Base-by-base conservation (phyloP, 495 filamentous ascomycete species). In the Aspergillus nidulans region DNA sequence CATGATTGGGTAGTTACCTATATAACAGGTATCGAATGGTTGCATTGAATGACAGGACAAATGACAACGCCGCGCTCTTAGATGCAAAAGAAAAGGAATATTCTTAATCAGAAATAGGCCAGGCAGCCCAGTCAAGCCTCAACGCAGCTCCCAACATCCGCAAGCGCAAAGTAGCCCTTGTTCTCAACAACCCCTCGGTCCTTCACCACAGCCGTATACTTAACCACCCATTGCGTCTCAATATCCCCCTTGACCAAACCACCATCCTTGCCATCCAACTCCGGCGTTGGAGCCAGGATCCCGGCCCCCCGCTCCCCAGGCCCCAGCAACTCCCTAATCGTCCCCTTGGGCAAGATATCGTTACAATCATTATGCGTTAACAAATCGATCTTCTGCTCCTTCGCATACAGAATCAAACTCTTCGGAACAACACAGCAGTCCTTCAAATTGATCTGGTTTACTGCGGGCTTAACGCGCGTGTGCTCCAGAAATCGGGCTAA, bases 141-240 rank as follows among this genome's bases (percentile, higher is more conserved):
- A 48, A 76, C 66, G 58, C 73, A 74, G 47, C 53, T 76, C 56
- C 63, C 74, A 49, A 92, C 68, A 68, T 90, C 84, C 13, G 90
- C 92, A 47, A 85, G 81, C 3, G 91, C 91, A 75, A 96, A 95
- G 70, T 95, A 97, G 13, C 94, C 94, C 75, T 97, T 97, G 65
- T 94, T 96, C 79, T 99, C 94, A 49, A 99, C 90, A 4, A 97
- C 94, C 0, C 94, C 95, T n/a, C 94, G 78, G 67, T 97, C 85
- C 67, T 88, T 89, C 25, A 97, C 90, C n/a, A 97, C 91, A 5
- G 95, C 95, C 19, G 95, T 97, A 69, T 99, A 99, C 67, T 97
- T 97, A 53, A 92, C 86, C 26, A 97, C 94, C 92, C 92, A 99
- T 59, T 90, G 84, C 13, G 94, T 91, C 58, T 81, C 77, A 42